Base-by-base conservation (phyloP, 2,329 filamentous ascomycete species). In the Clonostachys chloroleuca region DNA sequence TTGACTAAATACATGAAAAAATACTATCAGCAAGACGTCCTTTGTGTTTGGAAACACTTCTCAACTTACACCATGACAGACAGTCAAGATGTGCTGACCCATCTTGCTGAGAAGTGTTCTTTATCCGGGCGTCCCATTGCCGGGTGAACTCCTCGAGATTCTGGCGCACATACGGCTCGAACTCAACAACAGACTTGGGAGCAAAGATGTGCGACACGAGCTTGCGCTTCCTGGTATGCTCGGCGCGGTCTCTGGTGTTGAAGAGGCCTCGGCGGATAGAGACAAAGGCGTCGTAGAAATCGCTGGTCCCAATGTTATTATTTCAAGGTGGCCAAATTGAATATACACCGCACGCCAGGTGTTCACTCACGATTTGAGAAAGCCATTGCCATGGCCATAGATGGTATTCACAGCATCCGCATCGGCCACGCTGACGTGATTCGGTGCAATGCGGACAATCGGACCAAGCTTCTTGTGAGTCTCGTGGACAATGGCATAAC, bases 241-340 rank as follows among this genome's bases (percentile, higher is more conserved):
- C 89, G 1, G 74, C 74, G 43, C 92, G 80, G 67, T 92, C 83
- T 34, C 92, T 78, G 0, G 91, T 95, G 66, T 95, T 96, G 81
- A 96, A 96, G 12, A 96, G 75, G 17, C 90, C 90, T 12, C 89
- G 81, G 44, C 80, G 81, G 59, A 95, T 95, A 12, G 87, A 92
- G 47, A 96, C 90, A 57, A 96, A 96, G 44, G 89, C 87, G 59
- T 95, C 89, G 58, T 96, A 96, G 69, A 92, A 96, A 3, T 92
- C 84, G 40, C 86, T 90, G 7, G 0, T 14, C 9, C 10, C n/a
- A 20, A 3, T 17, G 40, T 14, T 20, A 20, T 7, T 17, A 42
- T 13, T 5, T 33, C 24, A 34, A 14, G 3, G 35, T 40, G 20
- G 4, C 12, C 34, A 12, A 20, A 4, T 16, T 10, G 13, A 16